These are phyloP conservation scores for Dioscorea alata DNA, from an alignment of 106 monocot species.

Conservation along the genomic window DNA sequence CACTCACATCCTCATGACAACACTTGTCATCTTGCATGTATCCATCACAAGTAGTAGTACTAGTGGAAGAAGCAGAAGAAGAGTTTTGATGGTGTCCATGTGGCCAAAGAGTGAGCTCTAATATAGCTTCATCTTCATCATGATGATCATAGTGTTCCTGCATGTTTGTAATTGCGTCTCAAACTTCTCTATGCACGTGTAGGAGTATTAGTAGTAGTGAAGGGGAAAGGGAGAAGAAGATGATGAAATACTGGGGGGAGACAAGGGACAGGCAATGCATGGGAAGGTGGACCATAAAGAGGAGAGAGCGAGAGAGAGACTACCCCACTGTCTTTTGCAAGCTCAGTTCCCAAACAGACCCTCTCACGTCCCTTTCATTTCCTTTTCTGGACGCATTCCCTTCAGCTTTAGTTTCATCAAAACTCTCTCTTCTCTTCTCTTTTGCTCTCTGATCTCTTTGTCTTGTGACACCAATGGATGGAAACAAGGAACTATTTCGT, in stretches of 20 bases:
- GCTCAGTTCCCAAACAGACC: constrained; percentile 7
- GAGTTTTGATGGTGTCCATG: constrained; percentile 7
- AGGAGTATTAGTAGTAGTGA: background rate
- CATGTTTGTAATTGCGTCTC: background rate
- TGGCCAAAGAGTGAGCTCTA: constrained; percentile 22
- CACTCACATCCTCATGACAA: background rate
- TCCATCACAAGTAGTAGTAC: constrained; percentile 1
- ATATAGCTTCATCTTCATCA: background rate
- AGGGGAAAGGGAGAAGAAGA: background rate
- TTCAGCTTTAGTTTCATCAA: background rate
- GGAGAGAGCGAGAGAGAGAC: background rate
- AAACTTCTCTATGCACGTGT: constrained; percentile 10
- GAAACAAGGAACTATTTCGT: background rate
- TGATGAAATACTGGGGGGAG: constrained; percentile 9
- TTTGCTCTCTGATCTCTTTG: background rate
- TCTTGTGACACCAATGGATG: background rate
- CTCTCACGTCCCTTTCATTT: constrained; percentile 25
- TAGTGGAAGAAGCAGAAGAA: background rate
- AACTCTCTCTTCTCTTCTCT: constrained; percentile 8
- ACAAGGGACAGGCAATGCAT: constrained; percentile 27
- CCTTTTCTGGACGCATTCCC: constrained; percentile 11
- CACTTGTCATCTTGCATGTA: constrained; percentile 7
- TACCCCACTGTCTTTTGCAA: constrained; percentile 4
- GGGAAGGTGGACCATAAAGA: constrained; percentile 2
- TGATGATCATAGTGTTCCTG: background rate